Base-by-base conservation (phyloP, 768 basidiomycete genomes). In the Multifurca ochricompacta region DNA sequence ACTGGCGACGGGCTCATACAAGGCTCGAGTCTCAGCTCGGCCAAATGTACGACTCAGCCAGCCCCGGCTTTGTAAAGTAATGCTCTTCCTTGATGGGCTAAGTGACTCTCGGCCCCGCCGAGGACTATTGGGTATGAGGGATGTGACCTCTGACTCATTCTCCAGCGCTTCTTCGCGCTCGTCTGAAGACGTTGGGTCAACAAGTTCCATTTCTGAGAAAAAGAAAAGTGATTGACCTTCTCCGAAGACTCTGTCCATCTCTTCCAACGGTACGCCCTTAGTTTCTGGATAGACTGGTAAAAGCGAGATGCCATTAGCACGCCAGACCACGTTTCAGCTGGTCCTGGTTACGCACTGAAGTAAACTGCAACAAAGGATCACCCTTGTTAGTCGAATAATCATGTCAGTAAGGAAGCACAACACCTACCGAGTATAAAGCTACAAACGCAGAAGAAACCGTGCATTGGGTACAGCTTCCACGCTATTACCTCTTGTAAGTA, bases 381-480 rank as follows among this genome's bases (percentile, higher is more conserved):
- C 42, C n/a, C 21, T 8, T 11, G n/a, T 53, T 61, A 49, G 65
- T 47, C 21, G 14, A 25, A 35, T 18, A 19, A 41, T 14, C 2
- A 34, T 13, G 21, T 48, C 27, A 6, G 46, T 16, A 21, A 59
- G 16, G 48, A 59, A 40, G 31, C 58, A 52, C 10, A 23, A 56
- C 5, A 68, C 73, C 62, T 65, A 83, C 82, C 87, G 40, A 92
- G 72, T 43, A 95, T 72, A 66, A 94, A 89, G 64, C 90, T 90
- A 64, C 87, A 84, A 8, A 79, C 79, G 66, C 91, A 92, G 69
- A 91, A 93, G 71, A 91, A 91, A 21, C 85, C 91, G 62, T 95
- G 92, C 91, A 97, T 94, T 0, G 91, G 90, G 71, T 97, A 96
- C 51, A 97, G 67, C 43, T 88, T 77, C 93, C 94, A 98, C 37